Conservation (phyloP, 768 basidiomycete genomes). For the Termitomyces sp. region DNA sequence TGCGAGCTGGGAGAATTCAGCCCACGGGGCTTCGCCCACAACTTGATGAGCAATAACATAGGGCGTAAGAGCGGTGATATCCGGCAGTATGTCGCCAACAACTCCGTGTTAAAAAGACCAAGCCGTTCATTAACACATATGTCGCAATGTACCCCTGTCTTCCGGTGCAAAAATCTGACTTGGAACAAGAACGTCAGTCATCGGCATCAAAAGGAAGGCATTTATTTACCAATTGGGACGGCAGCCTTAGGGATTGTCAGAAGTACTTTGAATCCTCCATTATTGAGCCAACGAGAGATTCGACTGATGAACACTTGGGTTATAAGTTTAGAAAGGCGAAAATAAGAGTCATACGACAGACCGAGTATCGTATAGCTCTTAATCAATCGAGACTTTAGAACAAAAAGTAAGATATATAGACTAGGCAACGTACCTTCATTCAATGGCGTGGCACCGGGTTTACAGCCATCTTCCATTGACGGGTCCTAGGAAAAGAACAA, state of each 20-base stretch:
- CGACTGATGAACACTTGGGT: slow-evolving; percentile 14
- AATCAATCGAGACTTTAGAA: neutral
- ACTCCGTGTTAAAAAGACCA: slow-evolving; percentile 42
- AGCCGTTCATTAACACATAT: slow-evolving; percentile 61
- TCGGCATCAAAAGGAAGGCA: neutral
- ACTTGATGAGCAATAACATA: slow-evolving; percentile 44
- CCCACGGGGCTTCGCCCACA: slow-evolving; percentile 50
- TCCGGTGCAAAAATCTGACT: slow-evolving; percentile 51
- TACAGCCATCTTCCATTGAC: slow-evolving; percentile 11
- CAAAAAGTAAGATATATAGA: neutral
- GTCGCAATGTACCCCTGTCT: slow-evolving; percentile 38
- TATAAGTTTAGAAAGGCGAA: neutral
- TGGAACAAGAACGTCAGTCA: neutral
- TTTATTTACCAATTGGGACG: slow-evolving; percentile 36
- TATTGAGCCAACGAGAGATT: slow-evolving; percentile 22
- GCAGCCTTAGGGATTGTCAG: slow-evolving; percentile 24
- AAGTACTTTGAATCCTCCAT: slow-evolving; percentile 27
- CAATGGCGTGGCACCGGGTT: slow-evolving; percentile 1
- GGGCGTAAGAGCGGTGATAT: slow-evolving; percentile 36
- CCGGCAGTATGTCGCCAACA: slow-evolving; percentile 48
- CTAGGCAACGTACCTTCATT: slow-evolving; percentile 3
- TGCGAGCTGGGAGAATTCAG: slow-evolving; percentile 38
- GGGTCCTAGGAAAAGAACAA: slow-evolving; percentile 18
- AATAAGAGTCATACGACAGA: neutral
- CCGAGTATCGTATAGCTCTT: slow-evolving; percentile 24